Percentiles rank a stretch among this genome's conserved stretches.
phyloP scores from a whole-genome alignment of 2,329 filamentous ascomycete genomes.

The Xylariales sp. region DNA sequence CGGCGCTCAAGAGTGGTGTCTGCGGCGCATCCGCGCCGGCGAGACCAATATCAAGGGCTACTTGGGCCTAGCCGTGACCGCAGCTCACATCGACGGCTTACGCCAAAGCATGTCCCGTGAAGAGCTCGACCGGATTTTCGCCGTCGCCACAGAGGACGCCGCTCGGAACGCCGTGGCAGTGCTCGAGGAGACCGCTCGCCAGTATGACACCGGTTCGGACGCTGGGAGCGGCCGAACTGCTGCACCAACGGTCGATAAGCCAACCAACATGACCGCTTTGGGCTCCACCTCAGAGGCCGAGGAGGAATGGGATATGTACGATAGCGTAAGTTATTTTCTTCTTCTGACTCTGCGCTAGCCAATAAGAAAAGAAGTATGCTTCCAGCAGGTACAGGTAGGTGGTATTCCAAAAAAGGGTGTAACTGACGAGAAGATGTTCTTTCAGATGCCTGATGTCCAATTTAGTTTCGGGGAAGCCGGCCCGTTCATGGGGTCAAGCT shows the following conservation, averaged over 20 bases:
- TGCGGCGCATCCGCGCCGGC: conserved; percentile 30
- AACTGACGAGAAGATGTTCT: too few relatives aligned
- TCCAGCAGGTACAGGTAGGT: too few relatives aligned
- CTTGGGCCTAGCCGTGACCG: not conserved
- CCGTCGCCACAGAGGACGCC: not conserved
- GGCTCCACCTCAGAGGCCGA: not conserved
- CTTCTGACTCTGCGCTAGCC: not conserved
- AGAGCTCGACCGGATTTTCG: not conserved
- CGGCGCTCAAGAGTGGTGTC: conserved; percentile 33
- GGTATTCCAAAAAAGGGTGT: too few relatives aligned
- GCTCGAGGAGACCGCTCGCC: not conserved
- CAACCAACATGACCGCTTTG: not conserved
- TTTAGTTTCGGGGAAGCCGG: not conserved
- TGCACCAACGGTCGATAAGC: not conserved
- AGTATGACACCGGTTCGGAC: not conserved
- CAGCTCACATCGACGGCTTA: not conserved
- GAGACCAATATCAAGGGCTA: conserved; percentile 6
- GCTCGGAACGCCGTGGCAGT: not conserved
- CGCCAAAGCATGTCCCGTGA: not conserved
- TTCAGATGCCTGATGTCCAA: not conserved
- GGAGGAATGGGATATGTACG: not conserved
- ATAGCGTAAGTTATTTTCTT: not conserved
- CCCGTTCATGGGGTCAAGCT: not conserved
- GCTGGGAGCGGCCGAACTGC: too few relatives aligned
- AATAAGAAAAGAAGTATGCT: too few relatives aligned